These are phyloP conservation scores for Cryptococcus maquisensis DNA, from an alignment of 1,284 basidiomycete species.

Conservation along the genomic window DNA sequence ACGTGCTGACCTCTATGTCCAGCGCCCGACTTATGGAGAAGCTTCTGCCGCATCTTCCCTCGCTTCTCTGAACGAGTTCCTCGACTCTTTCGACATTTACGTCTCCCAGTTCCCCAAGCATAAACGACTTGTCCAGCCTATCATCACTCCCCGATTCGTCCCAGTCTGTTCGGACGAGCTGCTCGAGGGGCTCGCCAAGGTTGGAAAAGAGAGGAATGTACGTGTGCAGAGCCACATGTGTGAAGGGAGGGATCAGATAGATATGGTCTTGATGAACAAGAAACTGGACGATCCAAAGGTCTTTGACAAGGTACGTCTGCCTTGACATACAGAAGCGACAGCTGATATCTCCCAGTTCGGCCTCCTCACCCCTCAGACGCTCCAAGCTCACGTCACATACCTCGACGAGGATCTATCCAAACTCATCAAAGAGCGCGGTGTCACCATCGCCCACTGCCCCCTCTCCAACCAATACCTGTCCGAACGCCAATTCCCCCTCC, in stretches of 20 bases:
- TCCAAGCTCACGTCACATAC: conserved; percentile 84
- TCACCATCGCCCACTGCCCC: conserved; percentile 75
- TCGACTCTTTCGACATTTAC: conserved; percentile 53
- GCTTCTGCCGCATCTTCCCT: conserved; percentile 55
- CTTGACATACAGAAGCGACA: conserved; percentile 46
- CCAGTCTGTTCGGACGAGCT: conserved; percentile 70
- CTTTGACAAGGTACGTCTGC: conserved; percentile 59
- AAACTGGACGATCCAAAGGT: conserved; percentile 66
- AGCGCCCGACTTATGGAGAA: conserved; percentile 68
- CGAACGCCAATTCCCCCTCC: conserved; percentile 63
- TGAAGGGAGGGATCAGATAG: conserved; percentile 67
- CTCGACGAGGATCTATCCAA: conserved; percentile 55
- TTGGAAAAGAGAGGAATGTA: conserved; percentile 53
- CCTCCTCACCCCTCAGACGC: conserved; percentile 60
- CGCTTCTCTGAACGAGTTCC: conserved; percentile 57
- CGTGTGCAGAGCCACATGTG: conserved; percentile 71
- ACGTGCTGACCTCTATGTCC: neutral
- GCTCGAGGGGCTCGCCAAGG: conserved; percentile 57
- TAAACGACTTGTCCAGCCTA: conserved; percentile 62
- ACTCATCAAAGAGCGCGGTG: conserved; percentile 55
- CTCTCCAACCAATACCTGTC: conserved; percentile 82
- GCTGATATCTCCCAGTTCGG: conserved; percentile 21
- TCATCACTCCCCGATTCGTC: conserved; percentile 77
- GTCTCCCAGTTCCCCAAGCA: conserved; percentile 51
- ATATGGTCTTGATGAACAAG: conserved; percentile 61